Evolutionary conservation across 2,329 filamentous ascomycete genomes (phyloP).

Genomic region (Paecilomyces sp.): DNA sequence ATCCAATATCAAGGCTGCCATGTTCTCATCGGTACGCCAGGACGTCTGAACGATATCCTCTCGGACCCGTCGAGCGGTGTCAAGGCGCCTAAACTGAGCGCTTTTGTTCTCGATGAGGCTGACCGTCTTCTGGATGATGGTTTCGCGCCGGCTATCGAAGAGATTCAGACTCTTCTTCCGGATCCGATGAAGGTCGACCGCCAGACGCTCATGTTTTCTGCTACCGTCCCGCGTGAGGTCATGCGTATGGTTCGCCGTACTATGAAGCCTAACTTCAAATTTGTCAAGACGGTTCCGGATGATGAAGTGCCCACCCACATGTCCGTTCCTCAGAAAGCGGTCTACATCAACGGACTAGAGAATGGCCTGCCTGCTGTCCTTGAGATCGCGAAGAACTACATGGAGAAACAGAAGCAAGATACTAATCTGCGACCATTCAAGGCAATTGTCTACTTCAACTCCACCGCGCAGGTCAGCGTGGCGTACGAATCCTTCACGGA

Average conservation of each 20-base stretch:
- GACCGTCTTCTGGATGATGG: conserved; percentile 61
- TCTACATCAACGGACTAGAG: conserved; percentile 60
- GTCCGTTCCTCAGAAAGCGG: conserved; percentile 71
- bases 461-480: conserved; percentile 64
- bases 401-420: conserved; percentile 34
- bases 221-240: conserved; percentile 80
- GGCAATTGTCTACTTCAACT: conserved; percentile 88
- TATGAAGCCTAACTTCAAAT: conserved; percentile 78
- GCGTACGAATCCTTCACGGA: conserved; percentile 53
- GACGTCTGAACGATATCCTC: conserved; percentile 76
- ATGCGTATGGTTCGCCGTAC: conserved; percentile 69
- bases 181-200: conserved; percentile 56
- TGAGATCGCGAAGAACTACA: conserved; percentile 63
- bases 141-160: conserved; percentile 58
- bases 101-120: conserved; percentile 60
- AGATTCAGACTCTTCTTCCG: conserved; percentile 59
- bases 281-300: conserved; percentile 77
- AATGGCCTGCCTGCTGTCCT: conserved; percentile 71
- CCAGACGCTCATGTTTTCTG: conserved; percentile 92
- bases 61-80: conserved; percentile 58
- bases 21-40: conserved; percentile 83
- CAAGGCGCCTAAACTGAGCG: conserved; percentile 53
- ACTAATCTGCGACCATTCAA: conserved; percentile 64
- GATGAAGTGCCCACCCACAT: conserved; percentile 82
- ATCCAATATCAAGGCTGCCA: conserved; percentile 76